A percentile compares a stretch with the other conserved stretches of the same genome.
These are phyloP conservation scores for Clavispora carvajalis DNA, from an alignment of 805 yeast genomes.

Conservation along the genomic window DNA sequence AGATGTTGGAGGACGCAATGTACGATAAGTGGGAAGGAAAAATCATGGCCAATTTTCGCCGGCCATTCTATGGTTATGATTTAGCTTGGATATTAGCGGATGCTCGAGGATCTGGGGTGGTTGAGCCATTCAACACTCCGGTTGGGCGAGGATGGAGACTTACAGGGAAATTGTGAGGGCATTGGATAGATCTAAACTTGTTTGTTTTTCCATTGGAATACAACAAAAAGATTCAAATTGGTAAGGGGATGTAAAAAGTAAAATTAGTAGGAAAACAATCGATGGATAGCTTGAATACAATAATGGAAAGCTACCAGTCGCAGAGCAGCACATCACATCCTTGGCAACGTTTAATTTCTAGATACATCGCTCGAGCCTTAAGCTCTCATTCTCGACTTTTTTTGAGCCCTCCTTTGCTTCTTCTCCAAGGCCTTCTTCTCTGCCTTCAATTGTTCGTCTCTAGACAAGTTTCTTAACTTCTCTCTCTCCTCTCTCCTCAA, in stretches of 20 bases:
- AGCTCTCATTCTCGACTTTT: slow-evolving; percentile 49
- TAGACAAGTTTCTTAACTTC: slow-evolving; percentile 49
- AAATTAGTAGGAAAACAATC: too few relatives aligned
- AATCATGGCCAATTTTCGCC: slow-evolving; percentile 35
- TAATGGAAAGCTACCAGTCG: too few relatives aligned
- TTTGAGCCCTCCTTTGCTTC: slow-evolving; percentile 69
- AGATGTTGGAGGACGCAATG: slow-evolving; percentile 38
- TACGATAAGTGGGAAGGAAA: slow-evolving; percentile 42
- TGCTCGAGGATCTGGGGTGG: slow-evolving; percentile 46
- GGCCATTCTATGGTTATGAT: slow-evolving; percentile 48
- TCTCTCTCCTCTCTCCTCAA: slow-evolving; percentile 62
- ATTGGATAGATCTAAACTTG: too few relatives aligned
- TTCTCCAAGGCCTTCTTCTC: slow-evolving; percentile 78
- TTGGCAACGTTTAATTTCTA: neutral
- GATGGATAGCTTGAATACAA: too few relatives aligned
- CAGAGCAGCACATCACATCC: too few relatives aligned
- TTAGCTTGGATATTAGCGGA: slow-evolving; percentile 47
- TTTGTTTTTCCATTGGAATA: too few relatives aligned
- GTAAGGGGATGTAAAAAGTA: too few relatives aligned
- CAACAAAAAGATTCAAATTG: too few relatives aligned
- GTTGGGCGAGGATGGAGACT: slow-evolving; percentile 56
- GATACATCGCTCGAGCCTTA: slow-evolving; percentile 7
- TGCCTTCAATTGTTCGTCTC: slow-evolving; percentile 73
- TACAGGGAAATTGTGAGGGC: slow-evolving; percentile 43
- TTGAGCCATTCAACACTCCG: slow-evolving; percentile 50